Percentiles rank a stretch among this genome's conserved stretches.
Conservation (phyloP, 2,329 filamentous ascomycete species). For the Xylariaceae sp. region DNA sequence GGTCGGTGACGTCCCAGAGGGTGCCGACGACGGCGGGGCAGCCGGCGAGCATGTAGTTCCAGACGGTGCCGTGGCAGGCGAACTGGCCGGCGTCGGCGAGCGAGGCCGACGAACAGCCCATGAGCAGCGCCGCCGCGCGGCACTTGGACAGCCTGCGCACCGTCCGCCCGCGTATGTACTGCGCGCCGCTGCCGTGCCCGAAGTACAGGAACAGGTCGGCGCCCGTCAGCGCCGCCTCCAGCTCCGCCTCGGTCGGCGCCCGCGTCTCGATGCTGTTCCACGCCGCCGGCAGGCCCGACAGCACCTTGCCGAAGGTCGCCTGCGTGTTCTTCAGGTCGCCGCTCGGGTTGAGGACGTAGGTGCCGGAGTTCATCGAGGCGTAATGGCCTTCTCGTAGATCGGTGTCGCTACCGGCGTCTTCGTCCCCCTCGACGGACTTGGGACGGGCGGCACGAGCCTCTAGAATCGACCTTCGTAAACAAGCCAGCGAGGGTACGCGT, state of each 20-base stretch:
- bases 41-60: constrained; percentile 89
- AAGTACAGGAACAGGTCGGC: constrained; percentile 87
- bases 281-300: constrained; percentile 66
- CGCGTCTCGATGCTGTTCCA: constrained; percentile 74
- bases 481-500: constrained; percentile 83
- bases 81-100: constrained; percentile 83
- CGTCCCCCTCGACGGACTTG: constrained; percentile 22
- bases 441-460: constrained; percentile 44
- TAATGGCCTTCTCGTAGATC: constrained; percentile 52
- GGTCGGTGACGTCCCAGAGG: constrained; percentile 97
- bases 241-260: constrained; percentile 75
- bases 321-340: constrained; percentile 83
- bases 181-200: constrained; percentile 90
- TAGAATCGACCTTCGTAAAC: constrained; percentile 74
- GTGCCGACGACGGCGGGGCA: constrained; percentile 87
- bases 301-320: constrained; percentile 67
- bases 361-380: constrained; percentile 58
- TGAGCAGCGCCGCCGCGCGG: constrained; percentile 77
- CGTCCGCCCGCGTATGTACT: constrained; percentile 86
- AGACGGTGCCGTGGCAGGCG: constrained; percentile 86
- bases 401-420: constrained; percentile 7
- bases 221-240: constrained; percentile 66
- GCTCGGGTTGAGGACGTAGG: constrained; percentile 88
- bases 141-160: constrained; percentile 79
- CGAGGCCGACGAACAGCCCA: constrained; percentile 89